Base-by-base conservation (phyloP, 306 rosid species). In the Fragaria ananassa region DNA sequence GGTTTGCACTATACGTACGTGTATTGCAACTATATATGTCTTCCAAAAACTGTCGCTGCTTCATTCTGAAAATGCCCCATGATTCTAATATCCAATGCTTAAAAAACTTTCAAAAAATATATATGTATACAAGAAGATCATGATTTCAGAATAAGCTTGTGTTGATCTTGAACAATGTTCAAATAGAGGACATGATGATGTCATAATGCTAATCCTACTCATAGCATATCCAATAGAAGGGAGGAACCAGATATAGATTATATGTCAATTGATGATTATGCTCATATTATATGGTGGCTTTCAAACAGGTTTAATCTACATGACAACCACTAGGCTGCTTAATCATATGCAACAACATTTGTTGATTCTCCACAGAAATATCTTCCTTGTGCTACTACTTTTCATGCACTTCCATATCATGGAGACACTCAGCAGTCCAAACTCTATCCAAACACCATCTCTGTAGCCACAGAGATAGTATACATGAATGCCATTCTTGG, bases 311-410 rank as follows among this genome's bases (percentile, higher is more conserved):
- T 4, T 81, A 64, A 76, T 76, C 81, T 76, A 74, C 75, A 53
- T 63, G 77, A 70, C 51, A 76, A 54, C 74, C 78, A 71, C 78
- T 71, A 80, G 9, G 15, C 0, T 13, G 11, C 53, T 45, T 53
- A 76, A 76, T 76, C 76, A 57, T 53, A 53, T 77, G 63, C 75
- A 72, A 53, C n/a, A 71, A 21, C 25, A 70, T 18, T 76, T 8
- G 62, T 47, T 69, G 76, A 70, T 77, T 82, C 85, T 60, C 79
- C 81, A 72, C 81, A 72, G 4, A n/a, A 57, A 53, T 15, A 35
- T 65, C 21, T 8, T 50, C 15, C 57, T n/a, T 35, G 37, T 71
- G 23, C 42, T 31, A 3, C 31, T 10, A 19, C 58, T 53, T 56
- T 56, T 56, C 27, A n/a, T 54, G 29, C 49, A 71, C 19, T 71